Evolutionary conservation across 306 rosid genomes (phyloP), one percentile per base, ranked within the genome.

Genomic region (Hippophae tibetana): DNA sequence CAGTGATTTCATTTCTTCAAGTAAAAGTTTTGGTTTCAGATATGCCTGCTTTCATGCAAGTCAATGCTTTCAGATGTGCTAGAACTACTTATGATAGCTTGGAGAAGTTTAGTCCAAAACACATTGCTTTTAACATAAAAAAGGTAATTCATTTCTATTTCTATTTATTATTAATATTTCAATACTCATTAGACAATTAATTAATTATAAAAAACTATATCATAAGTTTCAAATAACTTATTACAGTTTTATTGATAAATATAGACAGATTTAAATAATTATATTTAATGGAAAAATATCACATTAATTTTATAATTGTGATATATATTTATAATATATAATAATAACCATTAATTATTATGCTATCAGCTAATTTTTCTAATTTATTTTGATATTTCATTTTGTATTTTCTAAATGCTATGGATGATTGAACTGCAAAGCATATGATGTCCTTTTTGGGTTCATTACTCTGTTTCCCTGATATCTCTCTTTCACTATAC

Each of bases 11-110:
- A 41, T 73, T 75, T 81, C 88, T 88, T 68, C 85, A 92, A 61
- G 95, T 85, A 25, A 92, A 86, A 71, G 86, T 92, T 13, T 68
- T 92, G 78, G 93, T 82, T 6, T 64, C 89, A 9, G 99, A 92
- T 62, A 85, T 92, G 99, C 96, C 96, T 27, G 84, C 78, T 25
- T 78, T 81, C 82, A 88, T 92, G 99, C 99, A 92, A 77, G 77
- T 83, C 70, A 87, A 85, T 58, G 96, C 99, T 52, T 92, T 92
- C 60, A 82, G 89, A 13, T 81, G 86, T 69, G 96, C 93, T 0
- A 88, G 99, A 64, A 80, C 79, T 7, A 88, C 86, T 10, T 70
- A 59, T 67, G 99, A 92, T 53, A 79, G 87, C 79, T 76, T 83
- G 82, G 96, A 92, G 69, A 64, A 78, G 80, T 82, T 87, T 9